Base-by-base conservation (phyloP, 148 eudicot species). In the Spergularia marina region DNA sequence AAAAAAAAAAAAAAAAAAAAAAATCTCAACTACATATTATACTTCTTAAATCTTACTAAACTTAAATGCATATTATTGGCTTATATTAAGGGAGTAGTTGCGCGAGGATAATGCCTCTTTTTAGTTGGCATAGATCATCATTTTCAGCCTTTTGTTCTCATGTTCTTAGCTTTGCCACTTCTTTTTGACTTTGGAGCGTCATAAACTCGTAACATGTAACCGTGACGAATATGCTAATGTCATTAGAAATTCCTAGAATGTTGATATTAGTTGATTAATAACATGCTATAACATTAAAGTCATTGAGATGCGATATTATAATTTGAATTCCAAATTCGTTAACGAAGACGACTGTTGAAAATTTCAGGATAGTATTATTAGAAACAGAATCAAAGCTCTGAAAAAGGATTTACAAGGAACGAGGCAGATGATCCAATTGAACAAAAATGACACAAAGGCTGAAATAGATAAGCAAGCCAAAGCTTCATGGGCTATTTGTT, bases 401-500 rank as follows among this genome's bases (percentile, higher is more conserved):
- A 89, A 80, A 74, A 74, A 30, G 65, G 78, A 84, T 70, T 74
- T 90, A 66, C 63, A 73, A 58, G 74, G 68, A 60, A 78, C 86
- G 0, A 75, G 54, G 40, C 80, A 73, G 44, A 71, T 77, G 70
- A 85, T 75, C 17, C 73, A 82, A 44, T 56, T 72, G 56, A 80
- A 83, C 80, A 86, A 77, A 75, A 76, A 78, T 55, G 70, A 78
- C 72, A 82, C 82, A 14, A 89, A 81, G 69, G 82, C 63, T n/a
- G 85, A 87, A 78, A 78, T 77, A 0, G 90, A 82, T 74, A 87
- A 89, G 71, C 87, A 80, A 75, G 80, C 81, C 47, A 90, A 85
- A 81, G 97, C 95, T 41, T 53, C 80, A 82, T 86, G 95, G 97
- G 91, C 91, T 9, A 85, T 87, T 74, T 72, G 73, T 75, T 68